phyloP scores from a whole-genome alignment of 768 basidiomycete genomes.

The Royoungia palumana region DNA sequence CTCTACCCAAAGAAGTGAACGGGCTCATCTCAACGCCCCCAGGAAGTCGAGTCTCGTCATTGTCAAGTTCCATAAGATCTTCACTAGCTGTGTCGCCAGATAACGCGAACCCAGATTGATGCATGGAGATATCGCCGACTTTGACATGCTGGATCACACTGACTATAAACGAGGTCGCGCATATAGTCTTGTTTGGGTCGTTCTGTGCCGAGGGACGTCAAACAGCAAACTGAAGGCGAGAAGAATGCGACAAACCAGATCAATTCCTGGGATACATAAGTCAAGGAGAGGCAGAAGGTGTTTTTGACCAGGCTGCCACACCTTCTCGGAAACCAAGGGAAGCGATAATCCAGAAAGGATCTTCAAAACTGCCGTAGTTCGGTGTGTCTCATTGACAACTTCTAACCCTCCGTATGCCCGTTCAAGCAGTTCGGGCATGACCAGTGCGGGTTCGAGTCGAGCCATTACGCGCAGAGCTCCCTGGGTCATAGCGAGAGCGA shows the following conservation, averaged over 20 bases:
- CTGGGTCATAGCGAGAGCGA: constrained; percentile 80
- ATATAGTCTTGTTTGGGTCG: constrained; percentile 76
- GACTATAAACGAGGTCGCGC: constrained; percentile 75
- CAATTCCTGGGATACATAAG: constrained; percentile 87
- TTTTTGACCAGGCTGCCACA: constrained; percentile 86
- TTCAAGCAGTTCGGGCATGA: constrained; percentile 91
- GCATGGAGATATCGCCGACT: constrained; percentile 70
- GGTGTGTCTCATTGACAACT: constrained; percentile 90
- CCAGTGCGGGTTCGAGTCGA: constrained; percentile 73
- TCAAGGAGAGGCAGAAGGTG: constrained; percentile 86
- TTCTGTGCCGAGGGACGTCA: constrained; percentile 44
- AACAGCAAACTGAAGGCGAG: not conserved
- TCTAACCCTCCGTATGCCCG: constrained; percentile 91
- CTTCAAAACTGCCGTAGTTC: constrained; percentile 87
- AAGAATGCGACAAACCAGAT: constrained; percentile 52
- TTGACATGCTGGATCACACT: constrained; percentile 72
- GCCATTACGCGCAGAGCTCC: constrained; percentile 75
- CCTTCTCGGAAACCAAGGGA: constrained; percentile 69
- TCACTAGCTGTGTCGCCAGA: constrained; percentile 52
- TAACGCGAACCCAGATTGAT: constrained; percentile 53
- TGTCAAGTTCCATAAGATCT: constrained; percentile 53
- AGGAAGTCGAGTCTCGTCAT: constrained; percentile 45
- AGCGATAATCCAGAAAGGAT: constrained; percentile 75
- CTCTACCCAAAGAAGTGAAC: constrained; percentile 42
- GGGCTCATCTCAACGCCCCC: constrained; percentile 42